phyloP scores from a whole-genome alignment of 78 protist genomes.

The Monocercomonoides exilis region DNA sequence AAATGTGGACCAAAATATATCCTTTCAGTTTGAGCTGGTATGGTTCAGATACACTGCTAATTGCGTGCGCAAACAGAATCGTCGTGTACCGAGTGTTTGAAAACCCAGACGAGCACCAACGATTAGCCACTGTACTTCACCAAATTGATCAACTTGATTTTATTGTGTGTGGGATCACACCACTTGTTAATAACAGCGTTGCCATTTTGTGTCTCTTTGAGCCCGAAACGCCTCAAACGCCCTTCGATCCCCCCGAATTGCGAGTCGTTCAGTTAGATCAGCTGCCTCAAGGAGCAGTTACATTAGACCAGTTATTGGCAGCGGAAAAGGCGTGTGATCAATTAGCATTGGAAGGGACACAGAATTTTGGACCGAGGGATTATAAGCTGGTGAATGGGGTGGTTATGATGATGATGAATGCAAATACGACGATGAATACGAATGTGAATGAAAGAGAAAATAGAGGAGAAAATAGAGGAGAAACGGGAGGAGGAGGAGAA shows the following conservation, averaged over 20 bases:
- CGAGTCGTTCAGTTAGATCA: background rate
- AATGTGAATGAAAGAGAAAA: too few species aligned
- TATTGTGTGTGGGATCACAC: background rate
- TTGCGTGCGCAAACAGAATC: background rate
- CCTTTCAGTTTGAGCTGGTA: background rate
- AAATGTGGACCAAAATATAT: background rate
- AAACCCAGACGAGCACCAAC: background rate
- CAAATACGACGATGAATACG: too few species aligned
- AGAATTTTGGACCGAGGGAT: background rate
- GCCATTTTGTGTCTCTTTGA: background rate
- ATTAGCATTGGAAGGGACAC: background rate
- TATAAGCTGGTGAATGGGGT: too few species aligned
- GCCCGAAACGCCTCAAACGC: background rate
- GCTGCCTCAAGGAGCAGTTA: background rate
- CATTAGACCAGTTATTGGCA: background rate
- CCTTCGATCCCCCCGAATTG: background rate
- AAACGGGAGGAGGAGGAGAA: too few species aligned
- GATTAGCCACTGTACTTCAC: background rate
- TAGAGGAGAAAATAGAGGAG: too few species aligned
- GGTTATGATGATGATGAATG: too few species aligned
- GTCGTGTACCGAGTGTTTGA: background rate
- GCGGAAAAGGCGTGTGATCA: background rate
- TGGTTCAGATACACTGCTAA: background rate
- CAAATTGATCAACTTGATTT: background rate
- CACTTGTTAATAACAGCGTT: background rate